Evolutionary conservation across 2,329 filamentous ascomycete species (phyloP), one percentile per base, ranked within the genome.

Genomic region (Xylaria sp.): DNA sequence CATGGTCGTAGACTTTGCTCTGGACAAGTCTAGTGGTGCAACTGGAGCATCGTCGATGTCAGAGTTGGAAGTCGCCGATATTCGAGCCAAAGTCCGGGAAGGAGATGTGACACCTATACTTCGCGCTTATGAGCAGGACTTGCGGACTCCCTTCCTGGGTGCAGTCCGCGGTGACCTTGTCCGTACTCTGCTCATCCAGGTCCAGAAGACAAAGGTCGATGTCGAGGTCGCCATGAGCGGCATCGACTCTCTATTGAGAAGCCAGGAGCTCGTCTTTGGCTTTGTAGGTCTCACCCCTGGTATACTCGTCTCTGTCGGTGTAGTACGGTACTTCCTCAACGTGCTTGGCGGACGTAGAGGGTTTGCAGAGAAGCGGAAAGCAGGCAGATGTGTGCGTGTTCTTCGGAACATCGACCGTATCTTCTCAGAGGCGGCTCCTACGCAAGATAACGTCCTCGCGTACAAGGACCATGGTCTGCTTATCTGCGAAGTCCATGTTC

Each of bases 171-270:
- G 94, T 9, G 93, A 97, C 68, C 81, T 99, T 34, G 83, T 97
- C 42, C 87, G 93, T 55, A 92, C 93, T 3, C 83, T 99, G 34
- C 80, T 99, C 50, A 97, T 99, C 58, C 94, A 99, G 72, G 88
- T 99, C 44, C 94, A 99, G 71, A 99, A 99, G 80, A 97, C 94
- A 19, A 99, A 99, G 78, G 94, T 99, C 7, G 94, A 99, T 70
- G 86, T 99, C 10, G 94, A 99, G 74, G 87, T 97, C 62, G 94
- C 94, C 11, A 92, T 99, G 77, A 91, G 90, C 61, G 94, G 94
- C 16, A 99, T 99, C 65, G 93, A 99, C 78, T 86, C 91, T 39
- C 82, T 99, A 37, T 81, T 99, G 59, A 96, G 94, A 77, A 97
- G 92, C 70, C 94, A 99, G 72, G 93, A 99, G 72, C 82, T 99